phyloP scores from a whole-genome alignment of 352 stramenopile genomes.

The Pythium aquatile region DNA sequence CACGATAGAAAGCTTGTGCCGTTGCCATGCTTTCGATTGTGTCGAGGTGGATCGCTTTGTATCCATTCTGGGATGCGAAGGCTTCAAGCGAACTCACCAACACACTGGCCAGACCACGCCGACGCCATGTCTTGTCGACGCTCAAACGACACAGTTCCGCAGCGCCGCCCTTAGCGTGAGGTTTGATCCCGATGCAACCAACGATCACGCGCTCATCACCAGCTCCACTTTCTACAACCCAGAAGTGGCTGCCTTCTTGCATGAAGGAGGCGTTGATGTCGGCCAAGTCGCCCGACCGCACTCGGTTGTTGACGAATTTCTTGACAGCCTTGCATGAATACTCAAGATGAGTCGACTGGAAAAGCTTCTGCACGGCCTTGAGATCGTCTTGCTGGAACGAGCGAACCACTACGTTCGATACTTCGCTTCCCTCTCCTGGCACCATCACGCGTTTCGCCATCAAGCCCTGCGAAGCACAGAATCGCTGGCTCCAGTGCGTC shows the following conservation, averaged over 20 bases:
- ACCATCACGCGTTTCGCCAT: conserved; percentile 19
- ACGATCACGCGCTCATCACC: conserved; percentile 32
- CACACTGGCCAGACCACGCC: conserved; percentile 44
- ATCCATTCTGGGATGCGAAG: conserved; percentile 35
- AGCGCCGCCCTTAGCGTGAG: background rate
- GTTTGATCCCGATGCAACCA: conserved; percentile 61
- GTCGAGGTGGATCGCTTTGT: conserved; percentile 44
- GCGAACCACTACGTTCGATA: conserved; percentile 35
- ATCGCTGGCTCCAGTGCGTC: conserved; percentile 33
- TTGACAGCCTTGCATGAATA: conserved; percentile 62
- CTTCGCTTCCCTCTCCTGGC: background rate
- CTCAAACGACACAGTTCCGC: conserved; percentile 67
- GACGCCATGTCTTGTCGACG: conserved; percentile 39
- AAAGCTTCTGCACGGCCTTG: conserved; percentile 47
- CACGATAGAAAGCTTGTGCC: conserved; percentile 51
- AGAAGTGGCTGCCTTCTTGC: conserved; percentile 41
- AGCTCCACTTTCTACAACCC: conserved; percentile 42
- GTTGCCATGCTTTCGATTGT: conserved; percentile 63
- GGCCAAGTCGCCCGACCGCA: conserved; percentile 52
- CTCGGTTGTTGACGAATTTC: conserved; percentile 64
- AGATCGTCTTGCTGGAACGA: conserved; percentile 51
- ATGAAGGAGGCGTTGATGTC: conserved; percentile 50
- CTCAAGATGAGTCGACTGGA: conserved; percentile 57
- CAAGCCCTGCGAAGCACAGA: conserved; percentile 14
- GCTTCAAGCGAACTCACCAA: conserved; percentile 45